These are phyloP conservation scores for Plasmodium coatneyi DNA, from an alignment of 169 alveolate genomes.

Conservation along the genomic window DNA sequence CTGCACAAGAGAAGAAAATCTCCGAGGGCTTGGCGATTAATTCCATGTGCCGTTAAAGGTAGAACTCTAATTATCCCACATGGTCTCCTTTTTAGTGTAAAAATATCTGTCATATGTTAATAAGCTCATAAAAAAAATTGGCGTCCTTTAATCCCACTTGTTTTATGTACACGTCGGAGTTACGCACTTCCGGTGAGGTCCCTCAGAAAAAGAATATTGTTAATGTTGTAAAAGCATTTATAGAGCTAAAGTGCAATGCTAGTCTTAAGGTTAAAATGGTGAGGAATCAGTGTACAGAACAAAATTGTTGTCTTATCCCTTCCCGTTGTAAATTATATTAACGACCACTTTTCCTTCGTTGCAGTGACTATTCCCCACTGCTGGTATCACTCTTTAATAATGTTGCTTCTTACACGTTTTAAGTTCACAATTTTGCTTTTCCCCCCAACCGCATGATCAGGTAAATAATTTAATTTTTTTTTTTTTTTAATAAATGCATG, in stretches of 20 bases:
- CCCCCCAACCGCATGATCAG: background rate
- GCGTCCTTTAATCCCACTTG: background rate
- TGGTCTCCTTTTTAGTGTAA: background rate
- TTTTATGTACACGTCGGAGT: background rate
- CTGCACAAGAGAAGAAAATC: background rate
- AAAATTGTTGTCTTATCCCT: background rate
- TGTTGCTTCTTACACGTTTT: background rate
- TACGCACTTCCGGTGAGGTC: background rate
- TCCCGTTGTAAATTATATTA: background rate
- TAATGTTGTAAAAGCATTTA: background rate
- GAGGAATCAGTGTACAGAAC: background rate
- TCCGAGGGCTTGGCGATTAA: background rate
- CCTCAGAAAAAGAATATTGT: background rate
- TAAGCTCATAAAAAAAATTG: background rate
- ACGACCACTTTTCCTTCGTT: background rate
- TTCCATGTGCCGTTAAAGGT: background rate
- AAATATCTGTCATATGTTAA: background rate
- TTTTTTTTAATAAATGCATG: slow-evolving; percentile 29
- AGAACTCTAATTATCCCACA: background rate
- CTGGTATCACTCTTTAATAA: background rate
- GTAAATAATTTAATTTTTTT: background rate
- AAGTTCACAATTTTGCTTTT: background rate
- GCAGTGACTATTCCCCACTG: background rate
- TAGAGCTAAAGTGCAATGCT: background rate
- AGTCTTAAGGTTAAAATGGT: background rate